Evolutionary conservation across 306 rosid species (phyloP), one percentile per base, ranked within the genome.

Genomic region (Dalbergia cultrata): DNA sequence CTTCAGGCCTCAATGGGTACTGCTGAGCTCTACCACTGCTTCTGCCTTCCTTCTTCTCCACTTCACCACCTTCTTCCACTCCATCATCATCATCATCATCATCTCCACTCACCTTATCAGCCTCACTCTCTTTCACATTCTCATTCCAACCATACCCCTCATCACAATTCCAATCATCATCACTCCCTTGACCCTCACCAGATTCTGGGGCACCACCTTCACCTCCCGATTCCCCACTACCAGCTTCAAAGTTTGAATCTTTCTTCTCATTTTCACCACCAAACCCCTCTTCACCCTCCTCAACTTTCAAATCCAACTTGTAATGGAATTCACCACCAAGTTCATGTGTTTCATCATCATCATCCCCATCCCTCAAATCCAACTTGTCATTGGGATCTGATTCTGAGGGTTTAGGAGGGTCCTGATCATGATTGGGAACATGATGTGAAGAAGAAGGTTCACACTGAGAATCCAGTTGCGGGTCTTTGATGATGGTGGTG

Each of bases 1-100:
- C 99, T 52, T 93, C 99, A 0, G 97, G 97, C 80, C 99, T 87
- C 85, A 95, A 81, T 0, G 97, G 99, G 18, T 88, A 90, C 79
- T 87, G 97, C 43, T 80, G 80, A 68, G 79, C 33, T 63, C 60
- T 61, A 53, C 69, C 83, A 54, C 71, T 72, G 78, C 61, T 83
- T 67, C 76, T 76, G 21, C 69, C 89, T 57, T 67, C 86, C 44
- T 45, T 83, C 64, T 76, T 77, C 75, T 83, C 86, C 65, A 16
- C 83, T 49, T 68, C 84, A 70, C 33, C 87, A n/a, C 79, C 82
- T 41, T 67, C 61, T 75, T 58, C 43, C 75, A 1, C 57, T 13
- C 16, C 54, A 50, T 5, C 57, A 50, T 11, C 54, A 49, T 49
- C 54, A 49, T 7, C 43, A 61, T 61, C n/a, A 33, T 13, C 43